These are phyloP conservation scores for Isatis tinctoria DNA, from an alignment of 345 rosid genomes.

Conservation along the genomic window DNA sequence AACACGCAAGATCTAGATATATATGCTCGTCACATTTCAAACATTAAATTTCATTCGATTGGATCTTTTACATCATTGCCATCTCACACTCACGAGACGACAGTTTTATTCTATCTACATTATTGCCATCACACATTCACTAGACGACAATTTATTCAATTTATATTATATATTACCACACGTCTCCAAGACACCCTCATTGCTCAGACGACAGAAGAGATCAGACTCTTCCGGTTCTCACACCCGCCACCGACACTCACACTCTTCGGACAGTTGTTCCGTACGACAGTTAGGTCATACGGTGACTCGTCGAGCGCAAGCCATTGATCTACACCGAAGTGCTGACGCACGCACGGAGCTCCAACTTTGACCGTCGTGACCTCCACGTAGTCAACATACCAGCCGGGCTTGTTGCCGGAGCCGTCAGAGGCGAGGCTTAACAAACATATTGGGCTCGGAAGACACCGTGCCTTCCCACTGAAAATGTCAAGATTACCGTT, in stretches of 20 bases:
- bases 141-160: no score
- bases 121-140: no score
- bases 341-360: slow-evolving; percentile 40
- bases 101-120: not conserved
- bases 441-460: slow-evolving; percentile 50
- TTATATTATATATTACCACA: not conserved
- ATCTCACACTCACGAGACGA: not conserved
- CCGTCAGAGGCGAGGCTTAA: slow-evolving; percentile 73
- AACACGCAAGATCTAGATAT: no score
- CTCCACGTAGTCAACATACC: slow-evolving; percentile 87
- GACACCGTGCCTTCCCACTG: slow-evolving; percentile 62
- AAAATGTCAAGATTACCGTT: slow-evolving; percentile 85
- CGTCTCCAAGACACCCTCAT: not conserved
- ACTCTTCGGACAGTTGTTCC: slow-evolving; percentile 41
- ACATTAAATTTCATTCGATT: not conserved
- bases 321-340: slow-evolving; percentile 84
- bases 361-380: slow-evolving; percentile 57
- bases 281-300: slow-evolving; percentile 40
- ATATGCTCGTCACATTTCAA: no score
- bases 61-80: not conserved
- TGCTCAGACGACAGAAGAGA: not conserved
- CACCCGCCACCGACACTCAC: not conserved
- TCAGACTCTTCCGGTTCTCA: not conserved
- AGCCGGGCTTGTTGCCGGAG: slow-evolving; percentile 60
- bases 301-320: slow-evolving; percentile 46